Base-by-base conservation (phyloP, 352 stramenopile species). In the Albugo laibachii region DNA sequence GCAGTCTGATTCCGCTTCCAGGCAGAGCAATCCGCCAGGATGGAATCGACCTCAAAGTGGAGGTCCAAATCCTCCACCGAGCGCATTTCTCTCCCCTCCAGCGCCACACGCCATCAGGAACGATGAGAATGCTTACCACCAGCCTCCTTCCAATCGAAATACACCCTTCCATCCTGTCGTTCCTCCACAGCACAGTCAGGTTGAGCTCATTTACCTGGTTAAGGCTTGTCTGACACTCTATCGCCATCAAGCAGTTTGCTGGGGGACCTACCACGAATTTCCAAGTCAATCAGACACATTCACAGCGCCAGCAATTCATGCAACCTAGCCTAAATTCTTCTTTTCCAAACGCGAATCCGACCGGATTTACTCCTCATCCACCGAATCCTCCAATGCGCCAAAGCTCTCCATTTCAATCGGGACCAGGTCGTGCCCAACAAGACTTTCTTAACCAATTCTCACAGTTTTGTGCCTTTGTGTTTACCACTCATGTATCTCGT, bases 401-500 rank as follows among this genome's bases (percentile, higher is more conserved):
- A 34, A 36, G 21, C 15, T 27, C 45, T 31, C 31, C 38, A 14
- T 48, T 55, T 40, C 45, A 45, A 39, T 36, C 12, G 18, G 18
- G 11, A n/a, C 40, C 36, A 18, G 20, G 43, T 49, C 45, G 20
- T 8, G 13, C 5, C 2, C 13, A 21, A 49, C 13, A 36, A 38
- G 74, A 84, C 47, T 83, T 83, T 37, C 77, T 91, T 20, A 81
- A 87, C 57, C 69, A 82, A 52, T 69, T 83, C 44, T 71, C 72
- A 6, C 59, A 57, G 75, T 84, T 52, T 36, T 50, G 10, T 34
- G 49, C n/a, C 48, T 48, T 47, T 58, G 31, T 20, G 16, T 35
- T 19, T 27, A 12, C 14, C 46, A 15, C 12, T 34, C 18, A 11
- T 19, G 10, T 48, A 35, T 52, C 20, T n/a, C n/a, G 11, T n/a